Evolutionary conservation across 78 protist species (phyloP), one percentile per base, ranked within the genome.

Genomic region (Chrysochromulina parva): DNA sequence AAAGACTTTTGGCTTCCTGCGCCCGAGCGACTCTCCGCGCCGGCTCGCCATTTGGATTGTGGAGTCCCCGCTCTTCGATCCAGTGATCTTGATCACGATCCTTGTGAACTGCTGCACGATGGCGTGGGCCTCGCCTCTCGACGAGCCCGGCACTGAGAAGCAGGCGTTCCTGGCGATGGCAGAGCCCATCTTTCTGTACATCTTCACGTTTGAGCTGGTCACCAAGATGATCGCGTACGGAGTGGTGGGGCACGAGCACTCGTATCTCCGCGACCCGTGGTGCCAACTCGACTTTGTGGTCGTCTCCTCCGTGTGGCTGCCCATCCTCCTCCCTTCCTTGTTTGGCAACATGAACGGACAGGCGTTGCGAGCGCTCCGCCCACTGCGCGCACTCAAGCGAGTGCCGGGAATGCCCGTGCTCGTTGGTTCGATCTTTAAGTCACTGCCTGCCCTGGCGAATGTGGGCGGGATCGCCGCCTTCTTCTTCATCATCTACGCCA

Each of bases 261-360:
- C 93, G 84, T 91, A 91, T 73, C 50, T 91, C 22, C 91, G 94
- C 14, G 59, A 50, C 59, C 55, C 80, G 22, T 93, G 91, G 93
- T 59, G 73, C 78, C 28, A 9, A 50, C 82, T 93, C 48, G 94
- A 93, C 78, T 57, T 89, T 7, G 48, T 48, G 28, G 48, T 93
- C 48, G 94, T 93, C 47, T 1, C 54, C 11, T 1, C 59, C 4
- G 69, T 60, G 19, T 16, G 7, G 26, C 10, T 65, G n/a, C 17
- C 71, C 17, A 16, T 65, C 71, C 19, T 65, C 71, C 10, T 65
- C 19, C 71, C 66, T 14, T 20, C 71, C 47, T 89, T 50, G 73
- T 55, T 85, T 17, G 69, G 81, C n/a, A 54, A 60, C 54, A 0
- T 62, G 6, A 85, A 82, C 2, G 10, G 88, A 20, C 94, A 92